These are phyloP conservation scores for Stachybotrys echinatus DNA, from an alignment of 2,329 filamentous ascomycete genomes.

Conservation along the genomic window DNA sequence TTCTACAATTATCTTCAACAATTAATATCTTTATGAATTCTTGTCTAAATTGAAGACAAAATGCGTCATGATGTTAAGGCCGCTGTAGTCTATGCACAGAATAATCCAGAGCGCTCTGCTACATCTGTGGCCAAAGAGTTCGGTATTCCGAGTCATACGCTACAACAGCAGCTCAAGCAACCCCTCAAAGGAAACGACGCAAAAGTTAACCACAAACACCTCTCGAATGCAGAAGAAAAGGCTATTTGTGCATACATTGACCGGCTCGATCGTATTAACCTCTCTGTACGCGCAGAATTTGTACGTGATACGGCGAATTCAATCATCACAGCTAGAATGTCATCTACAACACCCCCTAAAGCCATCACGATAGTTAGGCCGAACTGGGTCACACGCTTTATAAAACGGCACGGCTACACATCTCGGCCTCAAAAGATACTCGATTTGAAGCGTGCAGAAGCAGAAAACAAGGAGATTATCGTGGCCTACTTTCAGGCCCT, in stretches of 20 bases:
- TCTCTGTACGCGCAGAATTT: not conserved
- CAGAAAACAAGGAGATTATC: not conserved
- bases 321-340: conserved; percentile 1
- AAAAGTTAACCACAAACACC: not conserved
- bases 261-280: not conserved
- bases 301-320: conserved; percentile 5
- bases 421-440: not conserved
- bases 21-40: too few species aligned
- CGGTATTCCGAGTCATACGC: not conserved
- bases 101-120: not conserved
- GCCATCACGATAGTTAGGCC: not conserved
- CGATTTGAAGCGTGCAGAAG: not conserved
- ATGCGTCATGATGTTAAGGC: not conserved
- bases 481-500: not conserved
- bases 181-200: not conserved
- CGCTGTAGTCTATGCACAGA: not conserved
- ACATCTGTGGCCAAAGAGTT: not conserved
- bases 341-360: not conserved
- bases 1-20: too few species aligned
- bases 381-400: conserved; percentile 6
- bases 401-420: conserved; percentile 3
- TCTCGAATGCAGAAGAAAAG: not conserved
- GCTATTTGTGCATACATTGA: not conserved
- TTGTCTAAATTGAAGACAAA: not conserved
- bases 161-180: not conserved